phyloP scores from a whole-genome alignment of 2,329 filamentous ascomycete species.

The Tolypocladium cylindrosporum region DNA sequence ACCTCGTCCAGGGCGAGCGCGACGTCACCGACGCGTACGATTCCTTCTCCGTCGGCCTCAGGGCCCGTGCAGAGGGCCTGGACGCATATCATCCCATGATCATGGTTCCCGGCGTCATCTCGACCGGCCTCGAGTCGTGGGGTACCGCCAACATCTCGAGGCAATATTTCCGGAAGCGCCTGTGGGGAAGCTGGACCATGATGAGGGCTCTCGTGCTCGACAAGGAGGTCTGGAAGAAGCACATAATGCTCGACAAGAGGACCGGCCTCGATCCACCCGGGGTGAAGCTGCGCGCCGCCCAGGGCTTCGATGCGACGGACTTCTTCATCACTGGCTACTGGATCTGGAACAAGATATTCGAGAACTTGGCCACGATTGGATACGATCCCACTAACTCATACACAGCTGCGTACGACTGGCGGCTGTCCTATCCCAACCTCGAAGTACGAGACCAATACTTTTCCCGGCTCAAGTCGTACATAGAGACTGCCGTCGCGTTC shows the following conservation, averaged over 20 bases:
- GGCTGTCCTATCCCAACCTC: constrained; percentile 79
- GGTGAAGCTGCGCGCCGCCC: constrained; percentile 83
- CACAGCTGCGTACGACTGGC: constrained; percentile 78
- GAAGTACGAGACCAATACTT: constrained; percentile 92
- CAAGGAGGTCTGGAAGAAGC: constrained; percentile 88
- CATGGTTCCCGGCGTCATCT: constrained; percentile 97
- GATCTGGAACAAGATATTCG: constrained; percentile 99
- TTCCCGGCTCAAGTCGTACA: constrained; percentile 77
- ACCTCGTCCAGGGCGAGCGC: constrained; percentile 78
- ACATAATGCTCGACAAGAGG: constrained; percentile 90
- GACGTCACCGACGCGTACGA: constrained; percentile 80
- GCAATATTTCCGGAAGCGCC: constrained; percentile 83
- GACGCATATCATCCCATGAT: constrained; percentile 78
- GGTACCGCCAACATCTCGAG: constrained; percentile 76
- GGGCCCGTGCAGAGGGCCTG: constrained; percentile 72
- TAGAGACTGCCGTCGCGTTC: constrained; percentile 71
- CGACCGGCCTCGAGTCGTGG: constrained; percentile 94
- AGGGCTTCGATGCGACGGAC: constrained; percentile 95
- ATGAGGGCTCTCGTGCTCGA: constrained; percentile 90
- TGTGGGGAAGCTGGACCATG: constrained; percentile 99
- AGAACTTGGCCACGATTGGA: constrained; percentile 90
- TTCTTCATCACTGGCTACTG: constrained; percentile 90
- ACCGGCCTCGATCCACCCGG: constrained; percentile 86
- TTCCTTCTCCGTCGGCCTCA: constrained; percentile 82
- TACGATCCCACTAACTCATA: constrained; percentile 78